Conservation (phyloP, 1,139 yeast species). For the Suhomyces yuchorum region DNA sequence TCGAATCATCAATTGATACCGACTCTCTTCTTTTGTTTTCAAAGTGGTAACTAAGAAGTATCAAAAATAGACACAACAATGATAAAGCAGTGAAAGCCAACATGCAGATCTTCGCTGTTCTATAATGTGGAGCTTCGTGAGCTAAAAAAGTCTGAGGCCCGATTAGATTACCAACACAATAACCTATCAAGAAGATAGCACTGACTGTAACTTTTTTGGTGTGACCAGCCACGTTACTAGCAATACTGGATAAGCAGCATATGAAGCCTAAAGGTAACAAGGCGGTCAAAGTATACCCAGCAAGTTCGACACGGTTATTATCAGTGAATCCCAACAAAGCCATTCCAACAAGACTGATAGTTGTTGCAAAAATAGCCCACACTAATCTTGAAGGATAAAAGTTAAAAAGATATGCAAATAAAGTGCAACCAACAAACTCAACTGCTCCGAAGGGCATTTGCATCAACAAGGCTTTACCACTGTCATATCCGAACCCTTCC, state of each 20-base stretch:
- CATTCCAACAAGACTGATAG: conserved; percentile 39
- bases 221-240: conserved; percentile 69
- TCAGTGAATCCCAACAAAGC: conserved; percentile 53
- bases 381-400: conserved; percentile 31
- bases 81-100: conserved; percentile 43
- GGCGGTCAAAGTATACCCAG: conserved; percentile 16
- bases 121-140: conserved; percentile 54
- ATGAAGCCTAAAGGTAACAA: conserved; percentile 46
- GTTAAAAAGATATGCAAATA: conserved; percentile 18
- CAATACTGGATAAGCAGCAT: conserved; percentile 49
- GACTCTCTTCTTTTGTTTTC: conserved; percentile 47
- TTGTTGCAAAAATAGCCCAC: conserved; percentile 45
- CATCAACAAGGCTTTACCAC: conserved; percentile 37
- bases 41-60: conserved; percentile 36
- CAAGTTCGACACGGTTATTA: conserved; percentile 10
- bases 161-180: conserved; percentile 66
- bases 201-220: conserved; percentile 65
- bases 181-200: conserved; percentile 61
- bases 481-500: conserved; percentile 47
- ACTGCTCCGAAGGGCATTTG: conserved; percentile 43
- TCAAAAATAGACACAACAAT: conserved; percentile 22
- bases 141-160: conserved; percentile 71
- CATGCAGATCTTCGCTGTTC: conserved; percentile 50
- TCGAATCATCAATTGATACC: conserved; percentile 17
- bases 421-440: conserved; percentile 44